Conservation (phyloP, 2,329 filamentous ascomycete genomes). For the Ophiognomonia clavigignenti-juglandacearum region DNA sequence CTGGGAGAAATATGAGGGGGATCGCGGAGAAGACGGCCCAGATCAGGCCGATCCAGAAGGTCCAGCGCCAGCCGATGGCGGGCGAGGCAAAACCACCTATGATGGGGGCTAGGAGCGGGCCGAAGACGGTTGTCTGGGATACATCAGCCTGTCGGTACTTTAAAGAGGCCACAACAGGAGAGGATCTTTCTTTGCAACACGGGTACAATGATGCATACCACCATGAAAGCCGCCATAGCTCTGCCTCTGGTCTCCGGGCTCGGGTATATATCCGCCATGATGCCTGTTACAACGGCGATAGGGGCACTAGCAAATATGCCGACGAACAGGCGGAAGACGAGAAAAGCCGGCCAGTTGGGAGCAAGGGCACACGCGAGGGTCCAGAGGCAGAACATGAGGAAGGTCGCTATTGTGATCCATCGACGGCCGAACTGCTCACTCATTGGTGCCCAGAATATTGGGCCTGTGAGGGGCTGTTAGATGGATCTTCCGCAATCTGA, state of each 20-base stretch:
- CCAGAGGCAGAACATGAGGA: constrained; percentile 43
- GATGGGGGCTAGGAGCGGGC: constrained; percentile 62
- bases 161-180: too few relatives aligned
- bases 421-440: constrained; percentile 61
- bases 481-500: too few relatives aligned
- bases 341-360: constrained; percentile 46
- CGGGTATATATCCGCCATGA: constrained; percentile 63
- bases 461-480: too few relatives aligned
- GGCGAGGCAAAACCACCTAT: constrained; percentile 57
- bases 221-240: constrained; percentile 61
- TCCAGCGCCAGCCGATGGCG: constrained; percentile 63
- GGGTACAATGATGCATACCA: too few relatives aligned
- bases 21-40: constrained; percentile 59
- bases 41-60: constrained; percentile 66
- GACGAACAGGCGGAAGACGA: constrained; percentile 50
- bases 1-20: constrained; percentile 58
- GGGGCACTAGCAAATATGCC: constrained; percentile 53
- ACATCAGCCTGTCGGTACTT: not conserved
- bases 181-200: too few relatives aligned
- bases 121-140: constrained; percentile 53
- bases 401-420: constrained; percentile 39
- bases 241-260: constrained; percentile 51
- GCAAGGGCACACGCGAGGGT: constrained; percentile 53
- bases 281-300: constrained; percentile 57
- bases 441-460: constrained; percentile 59